A percentile compares a stretch with the other conserved stretches of the same genome.
These are phyloP conservation scores for Volvariella surrecta DNA, from an alignment of 1,284 basidiomycete genomes.

Conservation along the genomic window DNA sequence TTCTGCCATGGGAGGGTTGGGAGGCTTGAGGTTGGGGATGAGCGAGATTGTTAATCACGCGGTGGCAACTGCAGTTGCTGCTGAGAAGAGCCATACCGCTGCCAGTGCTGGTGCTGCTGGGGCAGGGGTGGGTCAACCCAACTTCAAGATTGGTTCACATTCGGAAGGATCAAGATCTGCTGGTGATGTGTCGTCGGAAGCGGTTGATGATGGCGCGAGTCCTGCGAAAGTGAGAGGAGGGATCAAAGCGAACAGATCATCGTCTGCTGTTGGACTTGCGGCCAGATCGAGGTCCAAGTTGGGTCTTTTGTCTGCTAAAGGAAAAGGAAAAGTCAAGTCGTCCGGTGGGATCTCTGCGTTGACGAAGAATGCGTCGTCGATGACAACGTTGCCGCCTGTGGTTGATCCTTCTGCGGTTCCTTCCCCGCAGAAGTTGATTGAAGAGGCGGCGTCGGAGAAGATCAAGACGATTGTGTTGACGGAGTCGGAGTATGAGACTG, in stretches of 20 bases:
- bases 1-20: too few species aligned
- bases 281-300: too few species aligned
- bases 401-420: constrained; percentile 11
- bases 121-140: constrained; percentile 18
- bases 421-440: constrained; percentile 4
- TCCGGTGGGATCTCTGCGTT: background rate
- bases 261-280: too few species aligned
- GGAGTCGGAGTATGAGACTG: constrained; percentile 26
- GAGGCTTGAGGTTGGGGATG: too few species aligned
- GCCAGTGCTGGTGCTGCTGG: background rate
- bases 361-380: constrained; percentile 9
- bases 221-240: constrained; percentile 6
- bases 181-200: background rate
- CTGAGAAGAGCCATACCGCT: constrained; percentile 1
- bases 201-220: constrained; percentile 2
- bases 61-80: too few species aligned
- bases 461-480: constrained; percentile 25
- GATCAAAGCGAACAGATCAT: too few species aligned
- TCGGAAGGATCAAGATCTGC: constrained; percentile 28
- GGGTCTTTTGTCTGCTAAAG: too few species aligned
- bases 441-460: constrained; percentile 8
- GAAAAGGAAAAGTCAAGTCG: background rate
- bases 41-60: too few species aligned
- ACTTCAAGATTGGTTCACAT: constrained; percentile 50
- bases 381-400: constrained; percentile 12